Evolutionary conservation across 192 early-diverging fungal species (phyloP), one percentile per base, ranked within the genome.

Genomic region (Piromyces sp.): DNA sequence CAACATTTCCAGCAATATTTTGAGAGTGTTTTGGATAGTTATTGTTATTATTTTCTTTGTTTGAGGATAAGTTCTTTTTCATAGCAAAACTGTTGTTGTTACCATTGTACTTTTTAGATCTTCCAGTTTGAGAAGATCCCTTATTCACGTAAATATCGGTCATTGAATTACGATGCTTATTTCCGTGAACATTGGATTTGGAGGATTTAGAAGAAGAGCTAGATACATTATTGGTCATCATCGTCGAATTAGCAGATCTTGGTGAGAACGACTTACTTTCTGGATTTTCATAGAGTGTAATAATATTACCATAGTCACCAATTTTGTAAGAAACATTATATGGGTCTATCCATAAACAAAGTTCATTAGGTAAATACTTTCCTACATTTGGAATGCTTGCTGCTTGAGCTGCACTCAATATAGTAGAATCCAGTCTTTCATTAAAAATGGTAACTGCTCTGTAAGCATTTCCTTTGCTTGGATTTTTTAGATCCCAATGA

Each of bases 301-400:
- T 88, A 80, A 93, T 88, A 26, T 88, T 86, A n/a, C 92, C 91
- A 81, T 92, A 89, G 83, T 94, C 93, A 33, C 93, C 92, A 51
- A 92, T 88, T 12, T 92, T 87, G 86, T 92, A 94, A 3, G 93
- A 90, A 30, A 94, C 93, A 38, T 85, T 87, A 83, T 90, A 90
- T 30, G 93, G 93, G 81, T 94, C 93, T 79, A 92, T 89, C 93
- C 93, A 94, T 19, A 94, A 83, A 42, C 92, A 89, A 26, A 93
- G 84, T 86, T 94, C 93, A 58, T 88, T 89, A 28, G 93, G 93
- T 79, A 94, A 83, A 33, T 87, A 85, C 13, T 86, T 82, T 80
- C 89, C 88, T 26, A 94, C 83, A 3, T 89, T 82, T 3, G 88
- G 79, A 30, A 93, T 83, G 28, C 79, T 82, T 11, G 89, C 86